Conservation (phyloP, 2,329 filamentous ascomycete species). For the Pseudomassariella vexata region DNA sequence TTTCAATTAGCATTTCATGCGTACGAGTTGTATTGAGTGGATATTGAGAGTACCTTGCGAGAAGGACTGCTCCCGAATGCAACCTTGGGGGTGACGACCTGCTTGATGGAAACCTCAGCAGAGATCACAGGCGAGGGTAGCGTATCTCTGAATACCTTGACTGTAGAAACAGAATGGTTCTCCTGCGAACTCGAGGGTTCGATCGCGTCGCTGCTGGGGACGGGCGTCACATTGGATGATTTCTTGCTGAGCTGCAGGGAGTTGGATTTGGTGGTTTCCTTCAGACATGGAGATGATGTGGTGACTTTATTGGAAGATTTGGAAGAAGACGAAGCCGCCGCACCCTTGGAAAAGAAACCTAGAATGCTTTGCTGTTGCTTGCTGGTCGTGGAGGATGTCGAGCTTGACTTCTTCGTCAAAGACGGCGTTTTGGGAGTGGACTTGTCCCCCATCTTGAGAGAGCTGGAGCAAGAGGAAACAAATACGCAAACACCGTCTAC, state of each 20-base stretch:
- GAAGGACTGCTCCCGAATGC: slow-evolving; percentile 64
- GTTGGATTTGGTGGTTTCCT: slow-evolving; percentile 43
- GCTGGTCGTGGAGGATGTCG: slow-evolving; percentile 38
- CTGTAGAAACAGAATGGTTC: slow-evolving; percentile 42
- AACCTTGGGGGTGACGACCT: slow-evolving; percentile 35
- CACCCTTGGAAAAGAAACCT: slow-evolving; percentile 70
- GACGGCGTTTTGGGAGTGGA: slow-evolving; percentile 30
- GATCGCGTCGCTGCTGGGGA: slow-evolving; percentile 72
- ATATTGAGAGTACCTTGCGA: slow-evolving; percentile 56
- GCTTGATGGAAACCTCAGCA: slow-evolving; percentile 34
- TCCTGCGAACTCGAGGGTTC: slow-evolving; percentile 65
- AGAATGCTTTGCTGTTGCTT: slow-evolving; percentile 71
- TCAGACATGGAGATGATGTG: slow-evolving; percentile 31
- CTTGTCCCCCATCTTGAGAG: slow-evolving; percentile 20
- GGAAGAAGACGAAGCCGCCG: slow-evolving; percentile 22
- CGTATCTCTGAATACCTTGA: slow-evolving; percentile 48
- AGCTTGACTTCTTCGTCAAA: slow-evolving; percentile 37
- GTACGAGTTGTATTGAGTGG: too few relatives aligned
- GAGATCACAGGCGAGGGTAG: slow-evolving; percentile 33
- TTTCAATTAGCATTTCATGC: not conserved
- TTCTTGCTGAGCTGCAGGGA: slow-evolving; percentile 31
- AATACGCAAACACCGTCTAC: too few relatives aligned
- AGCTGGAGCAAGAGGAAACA: not conserved
- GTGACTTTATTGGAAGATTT: slow-evolving; percentile 18
- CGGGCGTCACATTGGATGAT: slow-evolving; percentile 56